phyloP scores from a whole-genome alignment of 495 filamentous ascomycete genomes.

The Pseudevernia furfuracea region DNA sequence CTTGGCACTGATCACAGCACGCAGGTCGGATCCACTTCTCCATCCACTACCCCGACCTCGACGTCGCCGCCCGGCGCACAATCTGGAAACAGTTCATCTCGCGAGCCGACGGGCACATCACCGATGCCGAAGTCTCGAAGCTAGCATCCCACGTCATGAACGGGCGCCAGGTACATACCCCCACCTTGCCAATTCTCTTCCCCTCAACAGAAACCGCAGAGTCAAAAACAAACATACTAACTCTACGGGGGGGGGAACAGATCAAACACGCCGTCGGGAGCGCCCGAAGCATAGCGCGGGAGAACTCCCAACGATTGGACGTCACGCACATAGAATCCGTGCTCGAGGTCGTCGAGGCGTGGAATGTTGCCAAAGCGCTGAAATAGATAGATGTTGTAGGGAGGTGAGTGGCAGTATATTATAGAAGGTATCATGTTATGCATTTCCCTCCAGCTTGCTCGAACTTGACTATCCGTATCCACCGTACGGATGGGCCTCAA shows the following conservation, averaged over 20 bases:
- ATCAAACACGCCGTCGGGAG: constrained; percentile 18
- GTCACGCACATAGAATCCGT: constrained; percentile 10
- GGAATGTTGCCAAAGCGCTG: constrained; percentile 12
- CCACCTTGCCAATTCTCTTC: no score
- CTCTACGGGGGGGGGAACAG: no score
- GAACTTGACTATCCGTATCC: no score
- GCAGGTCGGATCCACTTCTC: constrained; percentile 39
- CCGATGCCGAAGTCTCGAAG: neutral
- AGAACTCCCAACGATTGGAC: constrained; percentile 14
- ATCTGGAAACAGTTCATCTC: constrained; percentile 19
- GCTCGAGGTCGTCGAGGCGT: constrained; percentile 16
- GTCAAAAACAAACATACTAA: no score
- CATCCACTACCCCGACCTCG: constrained; percentile 24
- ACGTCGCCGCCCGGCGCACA: constrained; percentile 12
- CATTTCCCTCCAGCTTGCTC: no score
- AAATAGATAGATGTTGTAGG: no score
- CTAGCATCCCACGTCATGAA: constrained; percentile 18
- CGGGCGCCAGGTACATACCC: constrained; percentile 19
- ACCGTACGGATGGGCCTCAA: no score
- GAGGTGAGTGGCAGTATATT: no score
- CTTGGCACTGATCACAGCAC: neutral
- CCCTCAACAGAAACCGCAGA: no score
- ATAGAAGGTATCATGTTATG: no score
- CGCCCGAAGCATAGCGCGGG: constrained; percentile 19
- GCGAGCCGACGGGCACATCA: neutral